Base-by-base conservation (phyloP, 2,329 filamentous ascomycete species). In the Pseudovirgaria hyperparasitica region DNA sequence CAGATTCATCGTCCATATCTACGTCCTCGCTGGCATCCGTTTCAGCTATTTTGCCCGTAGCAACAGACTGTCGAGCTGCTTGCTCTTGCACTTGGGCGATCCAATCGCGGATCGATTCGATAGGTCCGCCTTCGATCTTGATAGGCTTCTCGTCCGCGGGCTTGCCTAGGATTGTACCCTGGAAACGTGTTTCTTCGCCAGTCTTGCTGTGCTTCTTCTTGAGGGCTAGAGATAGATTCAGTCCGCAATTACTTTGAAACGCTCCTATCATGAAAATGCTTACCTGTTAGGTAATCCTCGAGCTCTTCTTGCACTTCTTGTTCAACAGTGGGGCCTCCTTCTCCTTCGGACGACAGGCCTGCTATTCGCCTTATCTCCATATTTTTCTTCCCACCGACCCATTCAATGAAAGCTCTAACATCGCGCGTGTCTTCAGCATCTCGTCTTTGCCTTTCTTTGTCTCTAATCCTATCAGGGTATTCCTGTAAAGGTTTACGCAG, bases 161-260 rank as follows among this genome's bases (percentile, higher is more conserved):
- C 38, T 76, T 76, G 4, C 87, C 87, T 8, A 96, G 63, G 0
- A 90, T 69, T 0, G 87, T 93, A 16, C 82, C 84, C 39, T 78
- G 72, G 51, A 84, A 92, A 43, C 87, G 77, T 7, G 77, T 76
- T 45, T 92, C 85, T 44, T 92, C 84, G 35, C 80, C 82, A 1
- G 79, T 81, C 42, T 90, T 92, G 57, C 77, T 85, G 52, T 92
- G 82, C 48, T 92, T 93, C 57, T 86, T 90, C 55, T 92, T 94
- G 22, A 96, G 60, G 4, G 75, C 79, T 81, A 38, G 10, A 26
- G n/a, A 15, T 14, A 10, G 19, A 11, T n/a, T n/a, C n/a, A 14
- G 9, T 10, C n/a, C 19, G 9, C 6, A 6, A n/a, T 25, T 10
- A 13, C 6, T 14, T 14, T 12, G 9, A 26, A 16, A 26, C 9